Conservation (phyloP, 2,329 filamentous ascomycete species). For the Diaporthe nobilis region DNA sequence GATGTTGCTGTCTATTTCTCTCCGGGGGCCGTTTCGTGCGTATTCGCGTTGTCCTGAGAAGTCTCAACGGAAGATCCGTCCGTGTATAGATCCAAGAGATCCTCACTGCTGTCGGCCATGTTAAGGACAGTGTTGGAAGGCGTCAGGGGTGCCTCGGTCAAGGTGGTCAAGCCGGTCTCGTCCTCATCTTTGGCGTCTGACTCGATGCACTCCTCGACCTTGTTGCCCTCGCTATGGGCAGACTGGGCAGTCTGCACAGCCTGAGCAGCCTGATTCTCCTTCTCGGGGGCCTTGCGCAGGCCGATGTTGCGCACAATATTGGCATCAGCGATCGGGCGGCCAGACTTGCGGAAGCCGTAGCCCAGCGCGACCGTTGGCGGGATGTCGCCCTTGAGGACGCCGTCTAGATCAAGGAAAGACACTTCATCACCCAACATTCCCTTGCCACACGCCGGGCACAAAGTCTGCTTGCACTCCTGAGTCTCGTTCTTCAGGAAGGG, state of each 20-base stretch:
- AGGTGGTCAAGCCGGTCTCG: slow-evolving; percentile 9
- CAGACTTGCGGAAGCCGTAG: slow-evolving; percentile 64
- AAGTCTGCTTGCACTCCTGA: slow-evolving; percentile 65
- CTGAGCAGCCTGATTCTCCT: not conserved
- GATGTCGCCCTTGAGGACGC: slow-evolving; percentile 64
- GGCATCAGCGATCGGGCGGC: slow-evolving; percentile 61
- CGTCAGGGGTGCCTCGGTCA: not conserved
- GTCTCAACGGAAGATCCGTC: not conserved
- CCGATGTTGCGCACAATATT: slow-evolving; percentile 58
- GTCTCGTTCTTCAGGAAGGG: slow-evolving; percentile 42
- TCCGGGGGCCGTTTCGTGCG: not conserved
- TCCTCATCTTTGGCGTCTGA: not conserved
- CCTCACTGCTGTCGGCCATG: slow-evolving; percentile 35
- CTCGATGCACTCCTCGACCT: not conserved
- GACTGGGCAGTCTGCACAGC: not conserved
- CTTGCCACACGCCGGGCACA: slow-evolving; percentile 65
- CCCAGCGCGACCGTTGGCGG: slow-evolving; percentile 64
- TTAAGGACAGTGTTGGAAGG: slow-evolving; percentile 20
- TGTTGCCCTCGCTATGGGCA: not conserved
- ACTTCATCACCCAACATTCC: slow-evolving; percentile 55
- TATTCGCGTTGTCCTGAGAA: not conserved
- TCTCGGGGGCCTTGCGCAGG: slow-evolving; percentile 33
- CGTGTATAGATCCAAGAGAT: slow-evolving; percentile 35
- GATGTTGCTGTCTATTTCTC: not conserved
- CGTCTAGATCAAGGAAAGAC: slow-evolving; percentile 64